Conservation (phyloP, 768 basidiomycete genomes). For the Holtermannia corniformis region DNA sequence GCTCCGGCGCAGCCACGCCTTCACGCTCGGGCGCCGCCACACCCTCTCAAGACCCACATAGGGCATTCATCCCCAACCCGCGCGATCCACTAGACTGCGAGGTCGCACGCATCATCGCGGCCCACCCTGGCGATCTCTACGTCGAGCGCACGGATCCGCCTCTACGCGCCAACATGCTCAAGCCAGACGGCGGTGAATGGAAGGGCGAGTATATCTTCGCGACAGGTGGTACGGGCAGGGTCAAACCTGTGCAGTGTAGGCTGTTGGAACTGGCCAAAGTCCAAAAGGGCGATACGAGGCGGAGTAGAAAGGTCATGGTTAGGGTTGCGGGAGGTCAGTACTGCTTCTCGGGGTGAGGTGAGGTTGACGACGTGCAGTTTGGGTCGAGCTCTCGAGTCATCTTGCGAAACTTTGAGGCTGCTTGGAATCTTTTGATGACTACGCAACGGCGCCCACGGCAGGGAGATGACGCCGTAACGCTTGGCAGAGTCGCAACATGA, state of each 20-base stretch:
- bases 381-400: neutral
- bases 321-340: constrained; percentile 9
- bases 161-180: constrained; percentile 20
- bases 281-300: neutral
- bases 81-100: constrained; percentile 26
- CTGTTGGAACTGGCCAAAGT: constrained; percentile 16
- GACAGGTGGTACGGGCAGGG: constrained; percentile 15
- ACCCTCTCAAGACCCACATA: constrained; percentile 5
- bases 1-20: neutral
- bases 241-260: constrained; percentile 9
- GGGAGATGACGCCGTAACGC: no score
- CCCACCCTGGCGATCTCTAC: constrained; percentile 15
- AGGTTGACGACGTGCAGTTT: neutral
- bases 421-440: no score
- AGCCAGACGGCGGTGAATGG: constrained; percentile 30
- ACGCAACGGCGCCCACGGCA: no score
- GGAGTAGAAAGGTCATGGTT: constrained; percentile 12
- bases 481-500: no score
- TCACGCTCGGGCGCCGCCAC: constrained; percentile 17
- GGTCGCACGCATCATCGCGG: constrained; percentile 10
- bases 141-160: constrained; percentile 22
- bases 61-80: constrained; percentile 18
- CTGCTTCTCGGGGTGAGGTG: neutral
- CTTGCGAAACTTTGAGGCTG: neutral
- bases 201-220: constrained; percentile 34